A percentile compares a stretch with the other conserved stretches of the same genome.
These are phyloP conservation scores for Paracorniculantispora psalliotae DNA, from an alignment of 2,329 filamentous ascomycete genomes.

Conservation along the genomic window DNA sequence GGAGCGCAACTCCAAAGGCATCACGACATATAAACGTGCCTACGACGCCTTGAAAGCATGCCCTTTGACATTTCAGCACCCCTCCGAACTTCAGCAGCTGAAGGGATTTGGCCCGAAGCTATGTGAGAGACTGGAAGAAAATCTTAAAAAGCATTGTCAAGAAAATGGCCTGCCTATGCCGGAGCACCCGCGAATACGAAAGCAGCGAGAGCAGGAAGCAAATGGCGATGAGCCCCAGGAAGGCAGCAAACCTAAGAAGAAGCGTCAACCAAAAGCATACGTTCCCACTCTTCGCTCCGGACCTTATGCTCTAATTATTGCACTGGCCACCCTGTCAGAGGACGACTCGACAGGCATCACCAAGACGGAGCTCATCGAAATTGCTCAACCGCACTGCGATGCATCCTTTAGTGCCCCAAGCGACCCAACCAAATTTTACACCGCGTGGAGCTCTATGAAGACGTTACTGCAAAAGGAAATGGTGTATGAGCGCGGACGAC, in stretches of 20 bases:
- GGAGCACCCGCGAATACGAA: slow-evolving; percentile 45
- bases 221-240: slow-evolving; percentile 24
- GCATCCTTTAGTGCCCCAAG: slow-evolving; percentile 64
- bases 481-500: slow-evolving; percentile 65
- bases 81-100: slow-evolving; percentile 67
- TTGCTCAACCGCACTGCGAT: slow-evolving; percentile 68
- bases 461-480: slow-evolving; percentile 68
- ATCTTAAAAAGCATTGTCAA: slow-evolving; percentile 55
- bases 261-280: slow-evolving; percentile 60
- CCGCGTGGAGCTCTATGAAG: slow-evolving; percentile 80
- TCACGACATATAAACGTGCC: slow-evolving; percentile 68
- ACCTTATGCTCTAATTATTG: slow-evolving; percentile 66
- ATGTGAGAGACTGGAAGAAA: slow-evolving; percentile 62
- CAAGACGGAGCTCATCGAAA: slow-evolving; percentile 63
- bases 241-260: slow-evolving; percentile 46
- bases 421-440: slow-evolving; percentile 66
- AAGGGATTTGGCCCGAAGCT: slow-evolving; percentile 69
- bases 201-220: slow-evolving; percentile 29
- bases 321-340: slow-evolving; percentile 55
- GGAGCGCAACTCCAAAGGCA: slow-evolving; percentile 64
- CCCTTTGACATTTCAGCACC: slow-evolving; percentile 65
- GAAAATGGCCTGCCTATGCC: slow-evolving; percentile 66
- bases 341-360: slow-evolving; percentile 51
- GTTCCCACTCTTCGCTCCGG: slow-evolving; percentile 70
- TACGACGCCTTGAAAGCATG: slow-evolving; percentile 73